phyloP scores from a whole-genome alignment of 306 rosid species.

The Betula pendula region DNA sequence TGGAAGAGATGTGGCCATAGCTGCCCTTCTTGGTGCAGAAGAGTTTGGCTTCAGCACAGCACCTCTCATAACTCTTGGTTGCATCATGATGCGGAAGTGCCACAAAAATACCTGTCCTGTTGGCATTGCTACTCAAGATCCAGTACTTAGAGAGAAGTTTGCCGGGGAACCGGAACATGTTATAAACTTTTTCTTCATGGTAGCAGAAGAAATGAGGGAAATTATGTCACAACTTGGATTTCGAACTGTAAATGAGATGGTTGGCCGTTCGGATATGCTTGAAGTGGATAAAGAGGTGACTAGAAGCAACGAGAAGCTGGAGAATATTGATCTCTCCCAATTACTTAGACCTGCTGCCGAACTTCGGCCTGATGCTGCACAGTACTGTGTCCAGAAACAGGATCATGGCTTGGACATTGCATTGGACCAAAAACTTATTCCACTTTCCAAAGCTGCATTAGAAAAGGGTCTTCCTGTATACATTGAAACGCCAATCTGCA shows the following conservation, averaged over 20 bases:
- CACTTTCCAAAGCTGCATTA: conserved; percentile 71
- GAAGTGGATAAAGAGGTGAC: conserved; percentile 87
- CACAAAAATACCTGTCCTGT: conserved; percentile 99
- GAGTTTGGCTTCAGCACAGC: conserved; percentile 99
- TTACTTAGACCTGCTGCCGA: conserved; percentile 96
- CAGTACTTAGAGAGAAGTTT: conserved; percentile 95
- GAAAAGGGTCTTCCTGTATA: conserved; percentile 88
- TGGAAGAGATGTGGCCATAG: conserved; percentile 98
- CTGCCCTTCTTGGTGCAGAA: conserved; percentile 98
- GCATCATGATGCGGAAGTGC: conserved; percentile 99
- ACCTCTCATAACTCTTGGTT: conserved; percentile 95
- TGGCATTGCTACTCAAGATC: conserved; percentile 99
- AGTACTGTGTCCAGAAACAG: conserved; percentile 87
- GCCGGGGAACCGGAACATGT: conserved; percentile 99
- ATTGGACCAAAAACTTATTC: conserved; percentile 76
- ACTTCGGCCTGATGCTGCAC: conserved; percentile 92
- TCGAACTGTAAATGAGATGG: conserved; percentile 79
- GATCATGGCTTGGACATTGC: conserved; percentile 95
- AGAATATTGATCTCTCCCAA: conserved; percentile 79
- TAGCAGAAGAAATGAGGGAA: conserved; percentile 95
- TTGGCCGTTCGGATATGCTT: conserved; percentile 95
- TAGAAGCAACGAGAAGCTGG: conserved; percentile 77
- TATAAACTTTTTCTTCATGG: conserved; percentile 92
- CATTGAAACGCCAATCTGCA: conserved; percentile 71
- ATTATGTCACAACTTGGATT: conserved; percentile 92